Percentiles rank a stretch among this genome's conserved stretches.
Evolutionary conservation across 371 early-diverging fungal genomes (phyloP).

Genomic region (Vairimorpha apis): DNA sequence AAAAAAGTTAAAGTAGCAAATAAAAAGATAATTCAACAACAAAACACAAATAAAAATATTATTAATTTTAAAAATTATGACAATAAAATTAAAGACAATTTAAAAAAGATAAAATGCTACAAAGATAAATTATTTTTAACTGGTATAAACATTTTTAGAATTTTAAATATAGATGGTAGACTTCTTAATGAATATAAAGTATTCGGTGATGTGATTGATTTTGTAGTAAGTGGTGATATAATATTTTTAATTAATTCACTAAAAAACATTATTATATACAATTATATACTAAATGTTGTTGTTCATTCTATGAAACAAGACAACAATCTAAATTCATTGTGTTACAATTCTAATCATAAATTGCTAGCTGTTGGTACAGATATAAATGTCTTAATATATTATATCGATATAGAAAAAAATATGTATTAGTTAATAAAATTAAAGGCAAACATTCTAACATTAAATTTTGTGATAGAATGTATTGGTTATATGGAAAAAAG

Average conservation of each 20-base stretch:
- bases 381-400: conserved; percentile 22
- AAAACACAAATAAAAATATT: no score
- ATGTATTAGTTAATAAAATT: conserved; percentile 21
- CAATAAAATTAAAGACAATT: no score
- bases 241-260: conserved; percentile 16
- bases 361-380: conserved; percentile 14
- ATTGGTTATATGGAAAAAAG: neutral
- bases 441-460: neutral
- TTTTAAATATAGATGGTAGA: no score
- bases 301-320: conserved; percentile 24
- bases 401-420: conserved; percentile 24
- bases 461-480: neutral
- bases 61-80: no score
- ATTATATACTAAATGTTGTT: conserved; percentile 5
- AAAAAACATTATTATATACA: conserved; percentile 14
- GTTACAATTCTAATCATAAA: neutral
- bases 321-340: neutral
- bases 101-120: no score
- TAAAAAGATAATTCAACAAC: no score
- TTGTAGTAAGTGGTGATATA: neutral
- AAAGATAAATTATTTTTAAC: no score
- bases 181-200: conserved; percentile 2
- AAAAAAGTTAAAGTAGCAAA: no score
- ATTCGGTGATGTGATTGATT: conserved; percentile 7
- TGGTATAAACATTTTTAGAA: no score